phyloP scores from a whole-genome alignment of 106 monocot genomes.

The Allium fistulosum region DNA sequence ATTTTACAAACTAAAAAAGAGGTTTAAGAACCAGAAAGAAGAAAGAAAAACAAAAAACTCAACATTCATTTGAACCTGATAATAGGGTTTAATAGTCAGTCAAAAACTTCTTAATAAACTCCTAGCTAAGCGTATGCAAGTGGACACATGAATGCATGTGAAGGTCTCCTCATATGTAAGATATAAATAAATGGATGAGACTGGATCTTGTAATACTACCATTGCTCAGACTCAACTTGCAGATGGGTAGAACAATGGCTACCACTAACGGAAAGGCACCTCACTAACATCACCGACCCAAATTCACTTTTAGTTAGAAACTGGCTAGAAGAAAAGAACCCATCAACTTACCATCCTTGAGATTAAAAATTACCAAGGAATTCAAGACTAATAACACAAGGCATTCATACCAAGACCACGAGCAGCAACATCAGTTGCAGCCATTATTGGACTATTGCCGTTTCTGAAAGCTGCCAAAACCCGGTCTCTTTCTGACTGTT shows the following conservation, averaged over 20 bases:
- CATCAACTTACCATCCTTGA: constrained; percentile 53
- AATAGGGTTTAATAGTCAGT: too few species aligned
- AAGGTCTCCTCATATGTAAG: too few species aligned
- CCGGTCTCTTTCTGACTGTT: constrained; percentile 95
- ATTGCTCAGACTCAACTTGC: constrained; percentile 34
- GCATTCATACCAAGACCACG: constrained; percentile 98
- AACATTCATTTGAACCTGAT: too few species aligned
- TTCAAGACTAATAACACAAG: constrained; percentile 44
- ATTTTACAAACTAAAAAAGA: too few species aligned
- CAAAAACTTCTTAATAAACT: too few species aligned
- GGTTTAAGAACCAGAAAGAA: too few species aligned
- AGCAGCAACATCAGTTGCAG: constrained; percentile 98
- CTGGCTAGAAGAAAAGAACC: constrained; percentile 57
- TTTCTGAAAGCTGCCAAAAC: constrained; percentile 88
- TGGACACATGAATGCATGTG: too few species aligned
- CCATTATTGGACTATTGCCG: constrained; percentile 94
- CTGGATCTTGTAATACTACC: constrained; percentile 58
- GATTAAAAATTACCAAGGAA: constrained; percentile 23
- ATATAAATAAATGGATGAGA: not conserved
- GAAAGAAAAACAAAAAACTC: too few species aligned
- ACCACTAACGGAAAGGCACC: constrained; percentile 64
- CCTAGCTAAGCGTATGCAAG: too few species aligned
- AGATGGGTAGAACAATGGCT: constrained; percentile 44
- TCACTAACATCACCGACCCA: constrained; percentile 51
- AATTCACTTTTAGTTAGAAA: constrained; percentile 47